phyloP scores from a whole-genome alignment of 306 rosid species.

The Canavalia gladiata region DNA sequence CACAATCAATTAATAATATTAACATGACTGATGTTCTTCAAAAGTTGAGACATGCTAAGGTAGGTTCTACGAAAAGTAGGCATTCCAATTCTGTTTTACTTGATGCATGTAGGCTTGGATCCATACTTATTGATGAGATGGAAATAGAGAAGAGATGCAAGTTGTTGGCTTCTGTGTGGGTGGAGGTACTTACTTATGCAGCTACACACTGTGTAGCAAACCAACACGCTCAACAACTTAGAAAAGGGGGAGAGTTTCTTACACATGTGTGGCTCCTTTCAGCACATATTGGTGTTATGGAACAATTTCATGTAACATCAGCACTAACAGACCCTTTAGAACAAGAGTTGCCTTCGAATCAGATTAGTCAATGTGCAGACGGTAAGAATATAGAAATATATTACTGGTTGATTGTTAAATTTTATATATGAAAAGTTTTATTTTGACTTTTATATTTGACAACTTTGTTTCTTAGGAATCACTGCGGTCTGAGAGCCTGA shows the following conservation, averaged over 20 bases:
- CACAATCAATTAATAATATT: neutral
- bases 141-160: slow-evolving; percentile 4
- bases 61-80: neutral
- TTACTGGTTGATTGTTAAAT: no score
- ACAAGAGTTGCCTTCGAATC: no score
- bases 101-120: slow-evolving; percentile 21
- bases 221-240: slow-evolving; percentile 42
- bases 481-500: no score
- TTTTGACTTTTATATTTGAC: no score
- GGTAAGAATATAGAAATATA: no score
- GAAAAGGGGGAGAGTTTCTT: slow-evolving; percentile 35
- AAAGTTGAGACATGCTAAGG: neutral
- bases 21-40: neutral
- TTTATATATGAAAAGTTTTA: no score
- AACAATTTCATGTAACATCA: slow-evolving; percentile 28
- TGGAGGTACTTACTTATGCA: slow-evolving; percentile 22
- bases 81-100: slow-evolving; percentile 1
- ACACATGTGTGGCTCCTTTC: slow-evolving; percentile 40
- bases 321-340: neutral
- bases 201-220: slow-evolving; percentile 7
- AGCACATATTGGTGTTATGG: slow-evolving; percentile 33
- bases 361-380: no score
- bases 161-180: slow-evolving; percentile 12
- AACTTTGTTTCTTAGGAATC: no score
- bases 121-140: neutral